phyloP scores from a whole-genome alignment of 202 grass and related monocot species.

The Hordeum pubiflorum region DNA sequence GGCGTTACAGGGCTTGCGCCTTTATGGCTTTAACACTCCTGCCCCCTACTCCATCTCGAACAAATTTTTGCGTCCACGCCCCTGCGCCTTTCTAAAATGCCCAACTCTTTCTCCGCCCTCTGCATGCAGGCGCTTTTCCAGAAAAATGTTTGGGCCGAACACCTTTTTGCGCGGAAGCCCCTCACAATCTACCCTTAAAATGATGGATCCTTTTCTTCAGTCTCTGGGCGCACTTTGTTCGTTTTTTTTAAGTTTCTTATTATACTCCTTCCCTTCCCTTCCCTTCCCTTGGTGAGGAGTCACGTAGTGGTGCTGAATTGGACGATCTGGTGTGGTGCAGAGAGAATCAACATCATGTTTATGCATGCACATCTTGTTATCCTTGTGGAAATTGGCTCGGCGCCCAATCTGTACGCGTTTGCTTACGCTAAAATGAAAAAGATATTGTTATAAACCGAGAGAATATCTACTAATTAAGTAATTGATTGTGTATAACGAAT shows the following conservation, averaged over 20 bases:
- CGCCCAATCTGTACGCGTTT: not conserved
- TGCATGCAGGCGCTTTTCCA: not conserved
- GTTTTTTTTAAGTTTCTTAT: not conserved
- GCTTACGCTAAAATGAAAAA: not conserved
- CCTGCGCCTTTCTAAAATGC: not conserved
- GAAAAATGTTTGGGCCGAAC: not conserved
- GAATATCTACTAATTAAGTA: too few species aligned
- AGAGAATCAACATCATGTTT: not conserved
- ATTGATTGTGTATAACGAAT: not conserved
- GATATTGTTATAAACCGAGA: not conserved
- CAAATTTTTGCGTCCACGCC: not conserved
- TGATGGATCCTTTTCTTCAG: not conserved
- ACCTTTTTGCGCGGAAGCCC: not conserved
- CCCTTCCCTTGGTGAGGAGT: not conserved
- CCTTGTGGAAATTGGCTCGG: not conserved
- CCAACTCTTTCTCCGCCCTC: too few species aligned
- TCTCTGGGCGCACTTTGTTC: not conserved
- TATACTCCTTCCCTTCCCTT: not conserved
- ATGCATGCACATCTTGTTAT: not conserved
- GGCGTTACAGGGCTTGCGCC: conserved; percentile 39
- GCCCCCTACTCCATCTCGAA: not conserved
- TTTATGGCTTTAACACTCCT: conserved; percentile 32
- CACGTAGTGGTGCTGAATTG: not conserved
- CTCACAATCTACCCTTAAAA: not conserved
- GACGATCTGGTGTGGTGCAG: not conserved